phyloP scores from a whole-genome alignment of 768 basidiomycete genomes.

The Trametes cingulata region DNA sequence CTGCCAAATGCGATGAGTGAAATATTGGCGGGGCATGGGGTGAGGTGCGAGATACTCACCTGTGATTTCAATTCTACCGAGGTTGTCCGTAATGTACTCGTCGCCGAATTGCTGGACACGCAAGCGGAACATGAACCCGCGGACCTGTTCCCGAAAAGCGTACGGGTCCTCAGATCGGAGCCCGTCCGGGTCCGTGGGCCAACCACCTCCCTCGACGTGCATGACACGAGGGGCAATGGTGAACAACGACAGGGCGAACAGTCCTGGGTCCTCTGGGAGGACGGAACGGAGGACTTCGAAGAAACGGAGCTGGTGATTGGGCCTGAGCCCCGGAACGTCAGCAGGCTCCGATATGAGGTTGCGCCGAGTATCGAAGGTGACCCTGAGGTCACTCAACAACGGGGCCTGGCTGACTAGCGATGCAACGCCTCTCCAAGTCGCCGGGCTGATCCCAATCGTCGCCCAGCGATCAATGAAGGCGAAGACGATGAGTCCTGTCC shows the following conservation, averaged over 20 bases:
- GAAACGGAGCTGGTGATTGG: neutral
- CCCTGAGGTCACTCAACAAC: neutral
- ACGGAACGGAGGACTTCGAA: neutral
- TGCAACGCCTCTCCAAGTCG: neutral
- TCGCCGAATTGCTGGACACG: too few relatives aligned
- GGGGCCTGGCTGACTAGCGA: neutral
- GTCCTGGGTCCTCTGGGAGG: neutral
- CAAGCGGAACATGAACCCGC: too few relatives aligned
- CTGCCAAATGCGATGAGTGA: too few relatives aligned
- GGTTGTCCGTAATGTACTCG: too few relatives aligned
- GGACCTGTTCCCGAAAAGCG: neutral
- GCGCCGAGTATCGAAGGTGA: neutral
- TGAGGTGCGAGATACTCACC: too few relatives aligned
- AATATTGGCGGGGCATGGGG: too few relatives aligned
- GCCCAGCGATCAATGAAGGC: neutral
- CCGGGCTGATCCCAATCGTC: neutral
- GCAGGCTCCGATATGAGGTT: neutral
- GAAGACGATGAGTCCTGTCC: neutral
- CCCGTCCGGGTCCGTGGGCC: neutral
- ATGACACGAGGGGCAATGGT: neutral
- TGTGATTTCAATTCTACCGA: too few relatives aligned
- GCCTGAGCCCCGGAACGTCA: neutral
- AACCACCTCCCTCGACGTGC: neutral
- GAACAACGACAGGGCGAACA: neutral
- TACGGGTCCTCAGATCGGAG: neutral